phyloP scores from a whole-genome alignment of 169 alveolate genomes.

The Hepatocystis sp. region DNA sequence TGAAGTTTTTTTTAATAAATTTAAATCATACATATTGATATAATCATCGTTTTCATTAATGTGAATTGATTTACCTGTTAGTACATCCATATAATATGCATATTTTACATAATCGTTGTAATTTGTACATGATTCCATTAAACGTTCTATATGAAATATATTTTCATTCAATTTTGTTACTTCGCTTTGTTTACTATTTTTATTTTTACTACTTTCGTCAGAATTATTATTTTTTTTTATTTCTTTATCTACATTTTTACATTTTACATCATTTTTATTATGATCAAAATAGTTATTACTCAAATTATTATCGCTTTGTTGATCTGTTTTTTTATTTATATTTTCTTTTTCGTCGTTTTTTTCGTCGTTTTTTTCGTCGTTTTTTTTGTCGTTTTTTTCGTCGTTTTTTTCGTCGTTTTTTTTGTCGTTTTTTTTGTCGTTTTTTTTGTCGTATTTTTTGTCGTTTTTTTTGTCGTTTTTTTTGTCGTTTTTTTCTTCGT shows the following conservation, averaged over 20 bases:
- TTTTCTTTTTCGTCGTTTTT: too few species aligned
- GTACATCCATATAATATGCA: constrained; percentile 62
- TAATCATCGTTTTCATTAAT: constrained; percentile 70
- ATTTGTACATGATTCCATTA: constrained; percentile 43
- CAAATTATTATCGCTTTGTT: too few species aligned
- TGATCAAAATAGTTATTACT: too few species aligned
- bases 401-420: too few species aligned
- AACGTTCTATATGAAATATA: constrained; percentile 22
- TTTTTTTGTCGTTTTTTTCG: too few species aligned
- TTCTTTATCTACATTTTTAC: background rate
- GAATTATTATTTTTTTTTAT: constrained; percentile 1
- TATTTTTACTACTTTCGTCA: too few species aligned
- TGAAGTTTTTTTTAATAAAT: constrained; percentile 52
- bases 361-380: too few species aligned
- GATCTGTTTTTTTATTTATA: too few species aligned
- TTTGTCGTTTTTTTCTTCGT: background rate
- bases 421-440: too few species aligned
- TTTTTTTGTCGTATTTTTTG: background rate
- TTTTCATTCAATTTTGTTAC: too few species aligned
- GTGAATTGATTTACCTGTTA: constrained; percentile 57
- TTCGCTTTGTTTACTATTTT: too few species aligned
- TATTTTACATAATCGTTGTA: constrained; percentile 50
- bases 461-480: background rate
- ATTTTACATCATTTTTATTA: too few species aligned
- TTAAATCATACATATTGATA: constrained; percentile 60